Conservation (phyloP, 176 grass and related monocot species). For the Bothriochloa decipiens region DNA sequence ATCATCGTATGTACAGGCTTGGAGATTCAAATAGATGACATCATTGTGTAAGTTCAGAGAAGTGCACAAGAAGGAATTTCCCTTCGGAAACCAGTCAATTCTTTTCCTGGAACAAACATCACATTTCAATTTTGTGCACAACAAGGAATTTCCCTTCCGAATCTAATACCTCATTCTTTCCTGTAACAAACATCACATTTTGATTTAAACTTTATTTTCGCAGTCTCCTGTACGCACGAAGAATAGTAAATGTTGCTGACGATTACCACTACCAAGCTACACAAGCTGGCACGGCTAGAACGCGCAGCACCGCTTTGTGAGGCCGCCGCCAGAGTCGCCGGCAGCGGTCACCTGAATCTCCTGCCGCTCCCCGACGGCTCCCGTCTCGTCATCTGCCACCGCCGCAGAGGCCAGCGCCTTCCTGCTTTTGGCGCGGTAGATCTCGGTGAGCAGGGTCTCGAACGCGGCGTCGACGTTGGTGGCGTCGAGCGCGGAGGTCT, state of each 20-base stretch:
- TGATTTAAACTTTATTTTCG: background rate
- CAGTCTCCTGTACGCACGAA: background rate
- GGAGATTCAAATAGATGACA: no score
- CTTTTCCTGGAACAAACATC: no score
- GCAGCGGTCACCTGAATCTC: conserved; percentile 30
- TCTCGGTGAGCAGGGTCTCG: conserved; percentile 58
- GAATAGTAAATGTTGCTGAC: background rate
- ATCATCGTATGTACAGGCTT: no score
- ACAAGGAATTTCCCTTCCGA: no score
- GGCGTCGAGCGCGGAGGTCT: conserved; percentile 85
- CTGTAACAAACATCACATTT: background rate
- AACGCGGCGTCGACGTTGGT: conserved; percentile 79
- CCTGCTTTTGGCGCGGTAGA: conserved; percentile 61
- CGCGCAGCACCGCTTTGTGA: conserved; percentile 57
- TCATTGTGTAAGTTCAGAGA: background rate
- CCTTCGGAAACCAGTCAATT: no score
- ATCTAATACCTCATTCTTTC: background rate
- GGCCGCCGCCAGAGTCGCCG: background rate
- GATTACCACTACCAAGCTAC: background rate
- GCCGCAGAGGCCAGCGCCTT: conserved; percentile 25
- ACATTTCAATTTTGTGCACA: no score
- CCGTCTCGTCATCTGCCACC: background rate
- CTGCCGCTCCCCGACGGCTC: conserved; percentile 49
- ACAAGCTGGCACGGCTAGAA: conserved; percentile 32
- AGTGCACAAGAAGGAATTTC: no score